These are phyloP conservation scores for Kitagawia praeruptora DNA, from an alignment of 129 eudicot genomes.

Conservation along the genomic window DNA sequence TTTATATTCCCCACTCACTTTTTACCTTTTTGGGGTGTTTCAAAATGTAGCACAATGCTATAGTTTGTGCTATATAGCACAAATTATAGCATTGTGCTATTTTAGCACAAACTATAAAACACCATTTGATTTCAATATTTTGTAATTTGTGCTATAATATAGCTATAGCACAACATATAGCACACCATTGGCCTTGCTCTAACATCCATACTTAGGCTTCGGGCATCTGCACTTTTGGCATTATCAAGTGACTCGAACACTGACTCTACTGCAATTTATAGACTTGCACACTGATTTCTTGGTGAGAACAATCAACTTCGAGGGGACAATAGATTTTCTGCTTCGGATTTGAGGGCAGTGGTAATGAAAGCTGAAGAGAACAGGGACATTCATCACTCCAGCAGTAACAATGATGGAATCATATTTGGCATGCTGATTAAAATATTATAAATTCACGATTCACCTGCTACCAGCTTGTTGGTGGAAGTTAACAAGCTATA, in stretches of 20 bases:
- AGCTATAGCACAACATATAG: too few relatives aligned
- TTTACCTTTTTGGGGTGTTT: too few relatives aligned
- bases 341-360: constrained; percentile 19
- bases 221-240: constrained; percentile 57
- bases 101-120: too few relatives aligned
- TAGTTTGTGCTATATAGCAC: too few relatives aligned
- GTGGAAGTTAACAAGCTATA: background rate
- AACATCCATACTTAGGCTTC: constrained; percentile 60
- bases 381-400: constrained; percentile 10
- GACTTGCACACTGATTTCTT: constrained; percentile 44
- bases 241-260: constrained; percentile 35
- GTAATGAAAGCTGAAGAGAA: constrained; percentile 9
- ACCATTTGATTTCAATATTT: too few relatives aligned
- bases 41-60: too few relatives aligned
- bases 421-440: background rate
- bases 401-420: constrained; percentile 11
- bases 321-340: constrained; percentile 19
- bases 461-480: constrained; percentile 1
- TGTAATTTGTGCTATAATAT: too few relatives aligned
- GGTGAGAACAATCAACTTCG: constrained; percentile 24
- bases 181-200: too few relatives aligned
- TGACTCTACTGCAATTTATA: constrained; percentile 35
- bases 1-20: too few relatives aligned
- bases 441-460: background rate
- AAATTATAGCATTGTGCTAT: too few relatives aligned